Percentiles rank a stretch among this genome's conserved stretches.
Conservation (phyloP, 2,329 filamentous ascomycete species). For the Simplicillium aogashimaense region DNA sequence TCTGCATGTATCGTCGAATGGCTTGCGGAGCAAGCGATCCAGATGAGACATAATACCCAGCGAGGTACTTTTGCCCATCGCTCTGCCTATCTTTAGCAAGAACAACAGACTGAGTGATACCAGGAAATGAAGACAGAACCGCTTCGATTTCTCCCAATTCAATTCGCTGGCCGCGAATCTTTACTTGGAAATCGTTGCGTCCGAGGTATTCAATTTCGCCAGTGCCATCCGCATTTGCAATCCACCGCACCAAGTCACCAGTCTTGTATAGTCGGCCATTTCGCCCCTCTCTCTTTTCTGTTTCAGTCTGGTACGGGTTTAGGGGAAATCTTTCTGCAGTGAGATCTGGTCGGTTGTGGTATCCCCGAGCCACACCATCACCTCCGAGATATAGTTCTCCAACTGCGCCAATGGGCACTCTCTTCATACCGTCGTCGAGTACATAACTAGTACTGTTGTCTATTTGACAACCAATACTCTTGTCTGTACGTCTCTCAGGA, state of each 20-base stretch:
- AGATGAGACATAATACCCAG: slow-evolving; percentile 3
- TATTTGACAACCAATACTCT: slow-evolving; percentile 2
- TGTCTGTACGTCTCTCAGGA: slow-evolving; percentile 4
- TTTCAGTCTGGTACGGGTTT: no score
- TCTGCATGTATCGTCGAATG: slow-evolving; percentile 1
- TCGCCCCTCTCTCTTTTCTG: slow-evolving; percentile 7
- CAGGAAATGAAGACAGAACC: slow-evolving; percentile 3
- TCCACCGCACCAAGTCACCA: slow-evolving; percentile 12
- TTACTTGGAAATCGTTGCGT: slow-evolving; percentile 42
- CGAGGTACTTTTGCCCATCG: slow-evolving; percentile 2
- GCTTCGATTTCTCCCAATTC: slow-evolving; percentile 21
- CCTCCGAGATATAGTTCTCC: no score
- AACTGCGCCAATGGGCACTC: no score
- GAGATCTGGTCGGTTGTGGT: no score
- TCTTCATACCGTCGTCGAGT: background rate
- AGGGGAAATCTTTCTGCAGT: no score
- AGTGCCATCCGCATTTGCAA: slow-evolving; percentile 10
- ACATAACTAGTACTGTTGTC: slow-evolving; percentile 4
- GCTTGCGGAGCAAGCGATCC: background rate
- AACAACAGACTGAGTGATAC: slow-evolving; percentile 4
- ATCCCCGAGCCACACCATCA: no score
- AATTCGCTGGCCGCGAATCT: slow-evolving; percentile 40
- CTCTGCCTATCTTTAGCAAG: background rate
- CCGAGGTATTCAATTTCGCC: slow-evolving; percentile 28
- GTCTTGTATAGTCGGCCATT: slow-evolving; percentile 8